phyloP scores from a whole-genome alignment of 2,329 filamentous ascomycete genomes.

The Pseudogymnoascus verrucosus region DNA sequence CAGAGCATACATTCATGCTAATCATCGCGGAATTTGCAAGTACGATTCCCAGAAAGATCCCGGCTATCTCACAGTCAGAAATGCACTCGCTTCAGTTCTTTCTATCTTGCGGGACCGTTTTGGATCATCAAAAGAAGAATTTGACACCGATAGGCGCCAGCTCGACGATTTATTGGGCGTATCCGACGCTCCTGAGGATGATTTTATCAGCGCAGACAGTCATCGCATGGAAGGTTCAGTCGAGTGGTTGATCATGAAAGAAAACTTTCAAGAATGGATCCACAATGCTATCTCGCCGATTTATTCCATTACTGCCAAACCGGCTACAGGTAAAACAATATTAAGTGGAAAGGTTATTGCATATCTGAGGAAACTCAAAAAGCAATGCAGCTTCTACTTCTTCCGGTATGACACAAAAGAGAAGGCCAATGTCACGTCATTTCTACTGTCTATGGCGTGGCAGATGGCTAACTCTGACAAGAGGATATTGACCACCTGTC shows the following conservation, averaged over 20 bases:
- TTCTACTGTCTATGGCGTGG: background rate
- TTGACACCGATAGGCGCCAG: background rate
- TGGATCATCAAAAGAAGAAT: background rate
- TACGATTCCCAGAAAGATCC: background rate
- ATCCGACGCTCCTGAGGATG: background rate
- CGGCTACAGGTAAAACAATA: background rate
- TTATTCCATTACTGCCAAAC: background rate
- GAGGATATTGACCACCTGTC: background rate
- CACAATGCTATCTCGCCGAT: background rate
- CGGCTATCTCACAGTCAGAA: background rate
- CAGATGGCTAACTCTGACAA: background rate
- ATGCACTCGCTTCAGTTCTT: background rate
- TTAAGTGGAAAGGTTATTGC: background rate
- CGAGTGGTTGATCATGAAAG: background rate
- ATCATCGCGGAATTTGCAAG: background rate
- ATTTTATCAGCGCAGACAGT: background rate
- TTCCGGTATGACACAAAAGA: background rate
- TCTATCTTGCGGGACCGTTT: background rate
- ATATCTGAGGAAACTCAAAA: background rate
- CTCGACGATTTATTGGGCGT: background rate
- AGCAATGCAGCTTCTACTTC: background rate
- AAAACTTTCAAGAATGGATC: background rate
- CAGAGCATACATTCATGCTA: background rate
- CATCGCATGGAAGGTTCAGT: background rate
- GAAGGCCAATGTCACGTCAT: background rate